Evolutionary conservation across 352 stramenopile genomes (phyloP), one percentile per base, ranked within the genome.

Genomic region (Plasmopara muralis): DNA sequence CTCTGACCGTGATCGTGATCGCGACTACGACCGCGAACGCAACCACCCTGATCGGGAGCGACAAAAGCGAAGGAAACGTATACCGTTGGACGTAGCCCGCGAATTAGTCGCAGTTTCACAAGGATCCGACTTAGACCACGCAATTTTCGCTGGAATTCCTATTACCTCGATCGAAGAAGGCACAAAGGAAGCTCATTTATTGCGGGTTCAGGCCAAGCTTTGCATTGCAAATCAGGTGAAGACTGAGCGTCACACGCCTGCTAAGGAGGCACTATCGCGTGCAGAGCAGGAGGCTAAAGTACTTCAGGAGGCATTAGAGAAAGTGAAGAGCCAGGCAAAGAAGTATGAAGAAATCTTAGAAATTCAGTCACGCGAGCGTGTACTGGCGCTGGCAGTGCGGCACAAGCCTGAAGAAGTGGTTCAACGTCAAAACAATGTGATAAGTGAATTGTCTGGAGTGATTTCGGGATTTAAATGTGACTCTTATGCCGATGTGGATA

Each of bases 291-390:
- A 93, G 46, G 83, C 83, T 0, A 73, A 72, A 35, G 72, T 91
- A 34, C 62, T 93, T 8, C 77, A 88, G 53, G 83, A 93, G 30
- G 83, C 83, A 39, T 61, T 93, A 16, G 74, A 93, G 50, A 88
- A 87, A 45, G 74, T 93, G 33, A 89, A 93, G 57, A 77, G 61
- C 40, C 80, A 93, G 44, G 83, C 83, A 2, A 87, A 87, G 50
- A 87, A 89, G 51, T 93, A 93, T 64, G 83, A 93, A 65, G 72
- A 87, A 43, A 82, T 86, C 15, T 53, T 93, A 12, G 76, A 85
- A 49, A 57, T 70, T 18, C 80, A 93, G 55, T 84, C 86, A 25
- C 63, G 67, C 2, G 79, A 91, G 47, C 65, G 72, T 45, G 67
- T 93, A 44, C 49, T 93, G 34, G 78, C 72, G 13, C 62, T 83